Conservation (phyloP, 2,329 filamentous ascomycete species). For the Raffaelea albimanens region DNA sequence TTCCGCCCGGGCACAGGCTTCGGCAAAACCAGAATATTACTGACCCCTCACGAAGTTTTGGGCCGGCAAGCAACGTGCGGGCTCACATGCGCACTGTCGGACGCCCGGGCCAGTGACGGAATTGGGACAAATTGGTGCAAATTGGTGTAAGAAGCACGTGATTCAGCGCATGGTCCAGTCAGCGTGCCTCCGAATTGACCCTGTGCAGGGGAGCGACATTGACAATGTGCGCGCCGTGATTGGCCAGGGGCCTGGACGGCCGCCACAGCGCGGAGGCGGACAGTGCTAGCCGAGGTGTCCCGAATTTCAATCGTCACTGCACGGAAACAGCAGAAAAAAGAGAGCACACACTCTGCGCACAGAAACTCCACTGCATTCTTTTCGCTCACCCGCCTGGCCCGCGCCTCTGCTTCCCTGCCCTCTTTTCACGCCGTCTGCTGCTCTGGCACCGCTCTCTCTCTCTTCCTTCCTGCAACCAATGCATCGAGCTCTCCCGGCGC, state of each 20-base stretch:
- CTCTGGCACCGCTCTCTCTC: background rate
- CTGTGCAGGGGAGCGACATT: conserved; percentile 10
- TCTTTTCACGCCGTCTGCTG: background rate
- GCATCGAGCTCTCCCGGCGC: background rate
- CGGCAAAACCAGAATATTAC: too few relatives aligned
- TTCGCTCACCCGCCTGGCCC: background rate
- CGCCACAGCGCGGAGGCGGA: conserved; percentile 5
- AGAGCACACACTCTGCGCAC: background rate
- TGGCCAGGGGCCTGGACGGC: conserved; percentile 2
- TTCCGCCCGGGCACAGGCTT: too few relatives aligned
- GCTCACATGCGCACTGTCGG: background rate
- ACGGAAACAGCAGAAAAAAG: conserved; percentile 6
- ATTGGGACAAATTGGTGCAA: too few relatives aligned
- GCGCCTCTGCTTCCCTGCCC: too few relatives aligned
- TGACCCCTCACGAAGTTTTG: too few relatives aligned
- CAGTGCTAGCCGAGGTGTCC: conserved; percentile 15
- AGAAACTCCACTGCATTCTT: background rate
- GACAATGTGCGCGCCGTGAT: conserved; percentile 12
- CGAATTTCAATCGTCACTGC: conserved; percentile 14
- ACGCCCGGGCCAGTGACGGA: background rate
- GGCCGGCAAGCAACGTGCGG: too few relatives aligned
- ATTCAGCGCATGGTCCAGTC: conserved; percentile 7
- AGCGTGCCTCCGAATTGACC: conserved; percentile 12
- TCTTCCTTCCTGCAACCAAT: background rate
- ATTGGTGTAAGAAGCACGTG: conserved; percentile 5